Evolutionary conservation across 805 yeast species (phyloP).

Genomic region (Lachancea lanzarotensis): DNA sequence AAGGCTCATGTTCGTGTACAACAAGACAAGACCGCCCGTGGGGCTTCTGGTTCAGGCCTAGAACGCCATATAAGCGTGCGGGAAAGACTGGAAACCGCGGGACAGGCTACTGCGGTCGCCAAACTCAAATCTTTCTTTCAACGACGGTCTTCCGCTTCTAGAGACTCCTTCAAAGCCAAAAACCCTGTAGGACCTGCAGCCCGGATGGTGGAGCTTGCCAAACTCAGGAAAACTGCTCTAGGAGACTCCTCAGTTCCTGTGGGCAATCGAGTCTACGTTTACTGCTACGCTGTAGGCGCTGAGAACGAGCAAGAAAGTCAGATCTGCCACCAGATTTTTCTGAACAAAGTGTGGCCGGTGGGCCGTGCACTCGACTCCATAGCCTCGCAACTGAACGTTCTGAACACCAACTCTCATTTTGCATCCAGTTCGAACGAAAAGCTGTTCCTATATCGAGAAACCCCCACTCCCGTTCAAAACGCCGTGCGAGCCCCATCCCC

Average conservation of each 20-base stretch:
- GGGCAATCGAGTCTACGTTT: conserved; percentile 24
- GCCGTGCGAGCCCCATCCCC: too few relatives aligned
- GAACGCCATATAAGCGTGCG: background rate
- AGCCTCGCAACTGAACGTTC: conserved; percentile 21
- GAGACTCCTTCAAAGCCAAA: background rate
- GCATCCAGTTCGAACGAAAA: conserved; percentile 17
- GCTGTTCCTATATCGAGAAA: conserved; percentile 20
- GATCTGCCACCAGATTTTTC: conserved; percentile 14
- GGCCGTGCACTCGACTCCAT: conserved; percentile 30
- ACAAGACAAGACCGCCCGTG: background rate
- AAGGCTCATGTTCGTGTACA: conserved; percentile 23
- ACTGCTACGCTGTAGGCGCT: conserved; percentile 19
- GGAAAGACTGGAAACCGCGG: conserved; percentile 1
- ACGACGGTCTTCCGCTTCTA: conserved; percentile 1
- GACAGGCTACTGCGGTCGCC: conserved; percentile 20
- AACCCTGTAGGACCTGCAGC: conserved; percentile 9
- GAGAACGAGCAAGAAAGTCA: conserved; percentile 7
- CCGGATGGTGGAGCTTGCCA: conserved; percentile 15
- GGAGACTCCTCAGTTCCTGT: conserved; percentile 27
- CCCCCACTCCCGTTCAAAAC: conserved; percentile 4
- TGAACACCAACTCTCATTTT: conserved; percentile 17
- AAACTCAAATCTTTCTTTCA: conserved; percentile 23
- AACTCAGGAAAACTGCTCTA: conserved; percentile 18
- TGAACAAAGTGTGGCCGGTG: conserved; percentile 30
- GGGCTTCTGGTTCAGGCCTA: too few relatives aligned